Percentiles rank a stretch among this genome's conserved stretches.
These are phyloP conservation scores for Tinospora cordifolia DNA, from an alignment of 164 flowering plant genomes.

Conservation along the genomic window DNA sequence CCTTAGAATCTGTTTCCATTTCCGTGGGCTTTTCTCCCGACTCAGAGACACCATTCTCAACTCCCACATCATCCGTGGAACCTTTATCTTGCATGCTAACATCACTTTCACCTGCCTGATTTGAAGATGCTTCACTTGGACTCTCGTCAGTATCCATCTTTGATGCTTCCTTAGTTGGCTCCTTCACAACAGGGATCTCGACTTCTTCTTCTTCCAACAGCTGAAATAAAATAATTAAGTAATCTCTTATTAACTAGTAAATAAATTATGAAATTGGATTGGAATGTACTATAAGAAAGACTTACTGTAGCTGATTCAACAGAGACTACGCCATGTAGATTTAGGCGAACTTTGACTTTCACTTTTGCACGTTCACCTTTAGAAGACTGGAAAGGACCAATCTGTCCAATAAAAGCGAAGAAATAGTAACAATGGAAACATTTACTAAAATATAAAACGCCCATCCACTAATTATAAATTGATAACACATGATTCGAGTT, in stretches of 20 bases:
- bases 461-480: not conserved
- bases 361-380: slow-evolving; percentile 68
- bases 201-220: slow-evolving; percentile 79
- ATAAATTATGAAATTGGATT: not conserved
- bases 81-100: slow-evolving; percentile 69
- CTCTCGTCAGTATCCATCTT: slow-evolving; percentile 82
- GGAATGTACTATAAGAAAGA: not conserved
- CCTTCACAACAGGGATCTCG: slow-evolving; percentile 71
- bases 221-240: slow-evolving; percentile 23
- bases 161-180: slow-evolving; percentile 41
- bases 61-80: slow-evolving; percentile 33
- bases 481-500: not conserved
- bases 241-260: not conserved
- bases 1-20: slow-evolving; percentile 88
- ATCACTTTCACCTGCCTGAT: slow-evolving; percentile 44
- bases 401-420: slow-evolving; percentile 9
- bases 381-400: slow-evolving; percentile 76
- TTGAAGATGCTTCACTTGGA: slow-evolving; percentile 27
- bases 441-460: not conserved
- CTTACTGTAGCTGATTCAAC: slow-evolving; percentile 88
- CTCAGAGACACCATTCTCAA: slow-evolving; percentile 66
- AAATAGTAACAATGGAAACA: not conserved
- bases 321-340: slow-evolving; percentile 78
- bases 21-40: slow-evolving; percentile 65
- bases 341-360: slow-evolving; percentile 75